Percentiles rank a stretch among this genome's conserved stretches.
Evolutionary conservation across 192 early-diverging fungal species (phyloP).

Genomic region (Dissophora ornata): DNA sequence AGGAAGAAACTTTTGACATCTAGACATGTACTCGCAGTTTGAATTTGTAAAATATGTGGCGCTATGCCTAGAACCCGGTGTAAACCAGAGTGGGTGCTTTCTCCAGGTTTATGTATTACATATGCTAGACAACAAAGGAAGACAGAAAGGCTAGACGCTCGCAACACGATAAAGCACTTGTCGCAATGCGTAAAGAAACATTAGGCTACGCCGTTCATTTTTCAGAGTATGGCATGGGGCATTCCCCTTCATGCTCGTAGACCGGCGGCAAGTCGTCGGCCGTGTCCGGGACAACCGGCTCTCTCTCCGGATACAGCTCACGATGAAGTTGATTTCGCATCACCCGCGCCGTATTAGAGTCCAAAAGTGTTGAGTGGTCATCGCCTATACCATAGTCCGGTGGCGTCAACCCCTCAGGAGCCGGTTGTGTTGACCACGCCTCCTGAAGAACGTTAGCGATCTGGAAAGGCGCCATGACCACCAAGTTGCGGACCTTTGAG

Average conservation of each 20-base stretch:
- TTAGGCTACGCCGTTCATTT: no score
- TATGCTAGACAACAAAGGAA: no score
- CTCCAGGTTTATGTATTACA: no score
- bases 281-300: conserved; percentile 31
- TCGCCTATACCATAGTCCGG: conserved; percentile 34
- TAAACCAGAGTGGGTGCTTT: no score
- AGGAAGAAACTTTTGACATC: no score
- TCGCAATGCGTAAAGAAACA: no score
- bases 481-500: conserved; percentile 14
- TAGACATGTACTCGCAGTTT: no score
- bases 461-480: conserved; percentile 33
- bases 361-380: conserved; percentile 17
- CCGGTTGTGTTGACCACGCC: conserved; percentile 11
- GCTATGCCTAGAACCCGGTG: no score
- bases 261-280: conserved; percentile 34
- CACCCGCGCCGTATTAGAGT: conserved; percentile 42
- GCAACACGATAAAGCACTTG: no score
- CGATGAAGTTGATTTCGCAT: conserved; percentile 6
- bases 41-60: no score
- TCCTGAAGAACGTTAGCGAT: conserved; percentile 27
- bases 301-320: conserved; percentile 38
- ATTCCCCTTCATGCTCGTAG: conserved; percentile 25
- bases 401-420: conserved; percentile 24
- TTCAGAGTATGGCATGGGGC: conserved; percentile 18
- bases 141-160: no score